Percentiles rank a stretch among this genome's conserved stretches.
These are phyloP conservation scores for Penicillium odoratum DNA, from an alignment of 495 filamentous ascomycete genomes.

Conservation along the genomic window DNA sequence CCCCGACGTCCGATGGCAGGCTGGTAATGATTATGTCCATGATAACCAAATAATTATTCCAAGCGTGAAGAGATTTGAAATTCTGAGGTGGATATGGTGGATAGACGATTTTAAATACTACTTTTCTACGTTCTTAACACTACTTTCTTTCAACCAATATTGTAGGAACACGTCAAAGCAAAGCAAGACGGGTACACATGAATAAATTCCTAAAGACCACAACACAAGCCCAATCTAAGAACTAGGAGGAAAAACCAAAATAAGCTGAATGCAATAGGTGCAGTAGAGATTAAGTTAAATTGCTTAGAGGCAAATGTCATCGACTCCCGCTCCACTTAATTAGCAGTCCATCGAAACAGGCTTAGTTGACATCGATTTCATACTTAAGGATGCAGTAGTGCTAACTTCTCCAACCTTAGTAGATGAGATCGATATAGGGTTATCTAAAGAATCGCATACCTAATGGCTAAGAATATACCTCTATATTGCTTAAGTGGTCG, in stretches of 20 bases:
- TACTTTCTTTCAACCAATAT: not conserved
- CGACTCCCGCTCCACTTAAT: not conserved
- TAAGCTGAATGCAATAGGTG: not conserved
- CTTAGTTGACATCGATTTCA: not conserved
- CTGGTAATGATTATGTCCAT: too few species aligned
- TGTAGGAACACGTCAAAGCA: not conserved
- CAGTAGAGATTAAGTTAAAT: not conserved
- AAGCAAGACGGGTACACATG: not conserved
- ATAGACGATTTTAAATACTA: too few species aligned
- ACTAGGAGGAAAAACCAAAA: not conserved
- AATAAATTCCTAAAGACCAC: not conserved
- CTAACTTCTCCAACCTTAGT: not conserved
- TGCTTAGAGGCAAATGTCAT: not conserved
- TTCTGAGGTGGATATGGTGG: too few species aligned
- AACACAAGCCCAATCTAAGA: not conserved
- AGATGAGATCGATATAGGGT: conserved; percentile 1
- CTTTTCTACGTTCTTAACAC: not conserved
- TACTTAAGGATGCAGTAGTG: not conserved
- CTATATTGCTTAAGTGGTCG: too few species aligned
- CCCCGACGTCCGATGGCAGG: too few species aligned
- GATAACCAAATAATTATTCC: too few species aligned
- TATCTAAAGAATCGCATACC: too few species aligned
- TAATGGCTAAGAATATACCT: too few species aligned
- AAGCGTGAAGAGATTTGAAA: too few species aligned
- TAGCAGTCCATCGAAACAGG: not conserved